phyloP scores from a whole-genome alignment of 495 filamentous ascomycete species.

The Penicillium malachiteum region DNA sequence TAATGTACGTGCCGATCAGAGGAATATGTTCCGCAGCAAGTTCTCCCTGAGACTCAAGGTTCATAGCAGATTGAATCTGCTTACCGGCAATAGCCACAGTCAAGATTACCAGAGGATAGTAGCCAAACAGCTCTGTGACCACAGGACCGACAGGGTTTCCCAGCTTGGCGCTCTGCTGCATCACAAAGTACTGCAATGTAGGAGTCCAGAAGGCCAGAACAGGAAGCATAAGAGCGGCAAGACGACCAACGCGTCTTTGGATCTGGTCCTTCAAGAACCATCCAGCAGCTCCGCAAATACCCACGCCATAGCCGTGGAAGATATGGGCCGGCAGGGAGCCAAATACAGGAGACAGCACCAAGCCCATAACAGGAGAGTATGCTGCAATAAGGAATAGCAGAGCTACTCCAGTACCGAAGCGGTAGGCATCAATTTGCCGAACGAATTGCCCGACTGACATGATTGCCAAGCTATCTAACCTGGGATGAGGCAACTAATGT shows the following conservation, averaged over 20 bases:
- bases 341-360: constrained; percentile 80
- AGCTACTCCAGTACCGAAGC: constrained; percentile 32
- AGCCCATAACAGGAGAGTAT: constrained; percentile 70
- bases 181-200: constrained; percentile 65
- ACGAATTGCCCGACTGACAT: constrained; percentile 30
- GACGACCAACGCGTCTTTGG: constrained; percentile 40
- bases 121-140: constrained; percentile 67
- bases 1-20: constrained; percentile 58
- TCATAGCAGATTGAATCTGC: constrained; percentile 54
- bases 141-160: constrained; percentile 71
- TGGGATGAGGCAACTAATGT: constrained; percentile 3
- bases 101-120: constrained; percentile 70
- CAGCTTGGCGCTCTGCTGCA: constrained; percentile 58
- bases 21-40: constrained; percentile 56
- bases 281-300: constrained; percentile 59
- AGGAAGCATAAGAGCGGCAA: constrained; percentile 54
- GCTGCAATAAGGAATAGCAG: constrained; percentile 69
- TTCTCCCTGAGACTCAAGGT: constrained; percentile 56
- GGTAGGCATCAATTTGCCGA: constrained; percentile 28
- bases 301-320: constrained; percentile 67
- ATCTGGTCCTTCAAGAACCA: constrained; percentile 57
- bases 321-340: constrained; percentile 72
- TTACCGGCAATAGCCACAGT: constrained; percentile 64
- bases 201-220: constrained; percentile 74
- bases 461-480: constrained; percentile 17